Percentiles rank a stretch among this genome's conserved stretches.
These are phyloP conservation scores for Solanum habrochaites DNA, from an alignment of 257 asterid species.

Conservation along the genomic window DNA sequence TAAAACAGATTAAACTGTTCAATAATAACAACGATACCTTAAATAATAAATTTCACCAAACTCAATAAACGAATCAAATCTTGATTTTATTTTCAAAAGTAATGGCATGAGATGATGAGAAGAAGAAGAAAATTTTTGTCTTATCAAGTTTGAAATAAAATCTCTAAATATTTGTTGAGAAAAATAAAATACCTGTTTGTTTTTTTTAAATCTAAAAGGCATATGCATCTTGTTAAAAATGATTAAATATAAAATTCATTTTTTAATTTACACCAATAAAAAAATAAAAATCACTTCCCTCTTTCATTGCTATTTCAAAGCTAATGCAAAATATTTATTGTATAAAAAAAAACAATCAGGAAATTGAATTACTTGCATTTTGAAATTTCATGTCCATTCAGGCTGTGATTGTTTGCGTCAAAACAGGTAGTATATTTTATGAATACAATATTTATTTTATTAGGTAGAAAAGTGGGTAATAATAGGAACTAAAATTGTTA, in stretches of 20 bases:
- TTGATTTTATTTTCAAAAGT: not conserved
- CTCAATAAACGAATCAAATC: not conserved
- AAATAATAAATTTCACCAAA: not conserved
- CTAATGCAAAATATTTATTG: not conserved
- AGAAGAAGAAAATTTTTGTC: not conserved
- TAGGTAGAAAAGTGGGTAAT: not conserved
- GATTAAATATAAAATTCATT: not conserved
- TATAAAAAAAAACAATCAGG: constrained; percentile 13
- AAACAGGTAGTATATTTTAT: not conserved
- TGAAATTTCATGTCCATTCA: not conserved
- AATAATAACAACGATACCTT: not conserved
- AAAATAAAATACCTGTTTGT: too few relatives aligned
- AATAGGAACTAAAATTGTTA: not conserved
- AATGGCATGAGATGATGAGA: not conserved
- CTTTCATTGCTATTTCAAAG: not conserved
- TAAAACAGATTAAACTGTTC: not conserved
- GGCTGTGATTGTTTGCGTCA: not conserved
- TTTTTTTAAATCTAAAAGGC: not conserved
- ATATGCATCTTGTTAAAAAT: too few relatives aligned
- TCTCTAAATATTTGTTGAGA: not conserved
- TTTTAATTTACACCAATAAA: not conserved
- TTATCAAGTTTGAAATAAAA: not conserved
- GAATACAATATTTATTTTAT: not conserved
- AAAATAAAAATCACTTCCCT: not conserved
- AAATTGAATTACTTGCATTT: constrained; percentile 46